Conservation (phyloP, 177 flowering plant genomes). For the Tripterygium wilfordii region DNA sequence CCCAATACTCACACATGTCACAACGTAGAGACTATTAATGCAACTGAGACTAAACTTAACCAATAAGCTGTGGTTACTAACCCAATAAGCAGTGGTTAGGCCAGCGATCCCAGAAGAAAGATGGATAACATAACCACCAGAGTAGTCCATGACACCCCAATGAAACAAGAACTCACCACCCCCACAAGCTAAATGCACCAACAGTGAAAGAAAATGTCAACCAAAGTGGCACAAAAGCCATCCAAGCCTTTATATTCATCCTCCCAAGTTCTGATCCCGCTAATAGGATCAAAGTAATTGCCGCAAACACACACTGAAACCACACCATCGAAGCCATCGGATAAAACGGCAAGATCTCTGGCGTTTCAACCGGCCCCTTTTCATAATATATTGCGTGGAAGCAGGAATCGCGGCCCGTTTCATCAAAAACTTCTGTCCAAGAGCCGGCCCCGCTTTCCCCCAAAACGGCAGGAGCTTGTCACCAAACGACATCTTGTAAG, state of each 20-base stretch:
- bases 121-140: conserved; percentile 18
- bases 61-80: conserved; percentile 2
- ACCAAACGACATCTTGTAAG: conserved; percentile 18
- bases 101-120: conserved; percentile 19
- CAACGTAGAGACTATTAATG: too few species aligned
- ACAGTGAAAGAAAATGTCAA: conserved; percentile 13
- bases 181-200: conserved; percentile 15
- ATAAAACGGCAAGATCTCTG: conserved; percentile 8
- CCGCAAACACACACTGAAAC: conserved; percentile 21
- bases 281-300: conserved; percentile 10
- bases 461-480: conserved; percentile 17
- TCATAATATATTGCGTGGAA: conserved; percentile 6
- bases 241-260: conserved; percentile 19
- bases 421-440: conserved; percentile 15
- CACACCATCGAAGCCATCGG: conserved; percentile 21
- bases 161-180: conserved; percentile 19
- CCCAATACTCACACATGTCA: too few species aligned
- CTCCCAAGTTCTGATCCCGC: conserved; percentile 17
- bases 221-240: conserved; percentile 19
- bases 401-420: conserved; percentile 8
- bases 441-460: conserved; percentile 18
- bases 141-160: conserved; percentile 18
- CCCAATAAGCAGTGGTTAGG: conserved; percentile 16
- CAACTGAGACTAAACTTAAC: too few species aligned
- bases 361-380: conserved; percentile 10